Evolutionary conservation across 495 filamentous ascomycete species (phyloP), one percentile per base, ranked within the genome.

Genomic region (Neurospora sp.): DNA sequence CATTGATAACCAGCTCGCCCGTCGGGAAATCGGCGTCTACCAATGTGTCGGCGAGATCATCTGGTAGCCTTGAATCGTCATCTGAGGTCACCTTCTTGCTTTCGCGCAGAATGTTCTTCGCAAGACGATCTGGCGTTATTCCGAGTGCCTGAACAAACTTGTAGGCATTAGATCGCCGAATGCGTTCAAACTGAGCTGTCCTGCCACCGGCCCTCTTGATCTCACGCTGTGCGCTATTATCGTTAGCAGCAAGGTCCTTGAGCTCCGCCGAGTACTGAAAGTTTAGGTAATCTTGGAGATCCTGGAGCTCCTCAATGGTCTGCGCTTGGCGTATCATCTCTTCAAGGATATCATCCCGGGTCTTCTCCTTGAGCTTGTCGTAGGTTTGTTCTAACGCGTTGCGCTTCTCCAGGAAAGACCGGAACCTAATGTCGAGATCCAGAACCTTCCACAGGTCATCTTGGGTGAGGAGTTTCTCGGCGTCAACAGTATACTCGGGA

Each of bases 271-370:
- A 89, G 77, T 98, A 97, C 76, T 95, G 93, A 83, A 98, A 99
- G 81, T 98, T 93, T 72, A 99, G 85, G 78, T 98, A 98, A 75
- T 99, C 96, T 77, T 98, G 95, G 18, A 99, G 82, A 82, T 99
- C 96, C 79, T 99, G 96, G 16, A 99, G 85, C 78, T 98, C 95
- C 76, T 99, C 96, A 85, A 96, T 93, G 0, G 90, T 93, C 7
- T 87, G 87, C 4, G 94, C 95, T 41, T 88, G 82, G 5, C 86
- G 86, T 42, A 96, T 87, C 85, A 96, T 90, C 72, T 93, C 91
- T n/a, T 96, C 93, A 71, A 96, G 87, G 41, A 92, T 85, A 1
- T 82, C 75, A 75, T 94, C 92, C 20, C 88, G 72, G 38, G 83
- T 84, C 4, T 84, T 77, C 6, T 82, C 82, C 74, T 90, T 91